These are phyloP conservation scores for Musa itinerans DNA, from an alignment of 176 grass and related monocot species.

Conservation along the genomic window DNA sequence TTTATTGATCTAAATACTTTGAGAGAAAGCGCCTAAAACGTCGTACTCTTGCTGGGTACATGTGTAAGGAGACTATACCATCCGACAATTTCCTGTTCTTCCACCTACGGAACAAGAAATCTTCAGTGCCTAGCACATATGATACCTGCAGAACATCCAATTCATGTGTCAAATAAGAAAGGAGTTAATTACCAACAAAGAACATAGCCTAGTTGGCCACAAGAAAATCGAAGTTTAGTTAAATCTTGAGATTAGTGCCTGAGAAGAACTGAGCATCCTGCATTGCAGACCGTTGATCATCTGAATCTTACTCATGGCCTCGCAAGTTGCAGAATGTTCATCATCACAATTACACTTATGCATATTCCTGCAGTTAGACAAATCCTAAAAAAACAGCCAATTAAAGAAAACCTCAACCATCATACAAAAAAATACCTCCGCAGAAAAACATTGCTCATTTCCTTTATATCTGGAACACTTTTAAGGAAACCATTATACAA, in stretches of 20 bases:
- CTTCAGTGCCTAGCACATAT: slow-evolving; percentile 86
- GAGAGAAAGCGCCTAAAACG: slow-evolving; percentile 5
- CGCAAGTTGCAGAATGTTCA: slow-evolving; percentile 34
- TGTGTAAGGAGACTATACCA: not conserved
- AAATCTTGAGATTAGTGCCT: slow-evolving; percentile 28
- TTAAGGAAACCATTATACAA: slow-evolving; percentile 37
- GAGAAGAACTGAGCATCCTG: slow-evolving; percentile 62
- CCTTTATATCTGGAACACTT: slow-evolving; percentile 33
- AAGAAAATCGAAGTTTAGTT: not conserved
- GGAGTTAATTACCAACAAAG: not conserved
- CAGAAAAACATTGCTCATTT: slow-evolving; percentile 44
- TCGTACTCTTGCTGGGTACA: not conserved
- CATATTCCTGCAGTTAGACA: slow-evolving; percentile 45
- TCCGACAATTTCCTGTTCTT: slow-evolving; percentile 33
- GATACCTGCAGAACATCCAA: slow-evolving; percentile 32
- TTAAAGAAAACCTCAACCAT: not conserved
- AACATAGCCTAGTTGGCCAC: not conserved
- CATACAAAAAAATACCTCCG: slow-evolving; percentile 36
- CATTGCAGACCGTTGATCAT: slow-evolving; percentile 84
- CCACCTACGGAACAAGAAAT: slow-evolving; percentile 54
- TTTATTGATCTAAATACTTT: slow-evolving; percentile 1
- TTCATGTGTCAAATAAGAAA: slow-evolving; percentile 1
- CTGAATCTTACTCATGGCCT: slow-evolving; percentile 46
- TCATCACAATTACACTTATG: slow-evolving; percentile 39
- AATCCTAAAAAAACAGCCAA: not conserved